Evolutionary conservation across 1,284 basidiomycete species (phyloP).

Genomic region (Marasmius fiardii): DNA sequence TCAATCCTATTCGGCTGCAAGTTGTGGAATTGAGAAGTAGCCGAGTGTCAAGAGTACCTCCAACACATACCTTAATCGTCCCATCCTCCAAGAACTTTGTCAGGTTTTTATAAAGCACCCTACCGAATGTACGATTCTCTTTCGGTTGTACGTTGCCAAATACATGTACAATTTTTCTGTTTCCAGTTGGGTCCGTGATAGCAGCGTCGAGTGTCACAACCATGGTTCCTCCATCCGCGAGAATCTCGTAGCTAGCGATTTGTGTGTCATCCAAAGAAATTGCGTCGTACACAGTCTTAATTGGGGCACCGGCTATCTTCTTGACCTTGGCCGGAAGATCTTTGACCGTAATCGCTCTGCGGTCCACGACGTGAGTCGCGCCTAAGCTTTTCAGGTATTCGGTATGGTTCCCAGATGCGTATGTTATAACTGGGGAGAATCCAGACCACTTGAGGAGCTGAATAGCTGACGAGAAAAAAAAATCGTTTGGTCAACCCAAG

Average conservation of each 20-base stretch:
- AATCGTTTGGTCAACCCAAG: too few species aligned
- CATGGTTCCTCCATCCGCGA: conserved; percentile 4
- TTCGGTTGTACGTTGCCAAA: conserved; percentile 3
- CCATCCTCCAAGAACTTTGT: conserved; percentile 9
- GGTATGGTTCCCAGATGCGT: conserved; percentile 33
- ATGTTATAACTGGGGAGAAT: conserved; percentile 35
- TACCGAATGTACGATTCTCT: conserved; percentile 7
- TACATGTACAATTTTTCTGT: conserved; percentile 2
- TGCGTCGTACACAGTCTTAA: conserved; percentile 10
- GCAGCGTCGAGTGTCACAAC: not conserved
- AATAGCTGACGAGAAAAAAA: too few species aligned
- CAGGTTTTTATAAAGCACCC: conserved; percentile 4
- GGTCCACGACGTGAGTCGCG: conserved; percentile 37
- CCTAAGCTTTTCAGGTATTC: conserved; percentile 34
- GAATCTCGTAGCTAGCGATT: not conserved
- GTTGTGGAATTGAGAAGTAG: not conserved
- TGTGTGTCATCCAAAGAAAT: not conserved
- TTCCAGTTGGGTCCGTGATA: not conserved
- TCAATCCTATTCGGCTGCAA: conserved; percentile 8
- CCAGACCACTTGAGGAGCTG: too few species aligned
- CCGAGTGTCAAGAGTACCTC: not conserved
- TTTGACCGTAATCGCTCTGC: conserved; percentile 13
- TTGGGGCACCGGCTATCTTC: conserved; percentile 1
- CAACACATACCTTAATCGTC: conserved; percentile 4
- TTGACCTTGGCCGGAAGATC: conserved; percentile 5